Conservation (phyloP, 345 rosid genomes). For the Pistacia integerrima region DNA sequence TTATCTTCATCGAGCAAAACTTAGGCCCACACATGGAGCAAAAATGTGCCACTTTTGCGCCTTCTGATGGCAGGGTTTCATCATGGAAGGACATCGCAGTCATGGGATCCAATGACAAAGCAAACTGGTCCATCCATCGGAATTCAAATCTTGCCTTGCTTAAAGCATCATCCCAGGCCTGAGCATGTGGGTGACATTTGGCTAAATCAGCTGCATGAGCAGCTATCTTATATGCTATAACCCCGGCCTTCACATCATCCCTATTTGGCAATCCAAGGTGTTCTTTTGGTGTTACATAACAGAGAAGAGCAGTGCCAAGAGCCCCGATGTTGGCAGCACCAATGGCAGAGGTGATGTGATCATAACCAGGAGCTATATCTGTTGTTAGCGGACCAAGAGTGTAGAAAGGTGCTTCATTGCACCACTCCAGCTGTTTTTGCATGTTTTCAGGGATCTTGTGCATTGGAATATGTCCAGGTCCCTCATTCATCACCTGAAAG, state of each 20-base stretch:
- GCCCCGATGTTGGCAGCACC: conserved; percentile 99
- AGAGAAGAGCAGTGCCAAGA: conserved; percentile 97
- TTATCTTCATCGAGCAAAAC: conserved; percentile 99
- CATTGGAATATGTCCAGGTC: conserved; percentile 94
- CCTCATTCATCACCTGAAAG: conserved; percentile 97
- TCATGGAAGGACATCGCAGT: conserved; percentile 98
- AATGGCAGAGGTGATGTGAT: conserved; percentile 97
- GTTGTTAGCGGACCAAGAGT: conserved; percentile 97
- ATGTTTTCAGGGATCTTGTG: conserved; percentile 99
- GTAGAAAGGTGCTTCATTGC: conserved; percentile 98
- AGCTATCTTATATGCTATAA: conserved; percentile 93
- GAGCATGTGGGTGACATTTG: conserved; percentile 91
- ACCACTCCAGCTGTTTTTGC: conserved; percentile 99
- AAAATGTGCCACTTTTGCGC: conserved; percentile 98
- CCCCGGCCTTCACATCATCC: conserved; percentile 97
- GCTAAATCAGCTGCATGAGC: conserved; percentile 99
- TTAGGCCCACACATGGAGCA: conserved; percentile 99
- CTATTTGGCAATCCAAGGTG: conserved; percentile 98
- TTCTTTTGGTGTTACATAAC: conserved; percentile 97
- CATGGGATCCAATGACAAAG: conserved; percentile 94
- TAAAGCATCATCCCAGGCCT: conserved; percentile 96
- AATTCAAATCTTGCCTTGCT: conserved; percentile 97
- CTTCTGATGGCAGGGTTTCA: conserved; percentile 95
- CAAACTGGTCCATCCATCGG: conserved; percentile 99
- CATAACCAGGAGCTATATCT: conserved; percentile 96